Conservation (phyloP, 495 filamentous ascomycete genomes). For the Annulohypoxylon bovei region DNA sequence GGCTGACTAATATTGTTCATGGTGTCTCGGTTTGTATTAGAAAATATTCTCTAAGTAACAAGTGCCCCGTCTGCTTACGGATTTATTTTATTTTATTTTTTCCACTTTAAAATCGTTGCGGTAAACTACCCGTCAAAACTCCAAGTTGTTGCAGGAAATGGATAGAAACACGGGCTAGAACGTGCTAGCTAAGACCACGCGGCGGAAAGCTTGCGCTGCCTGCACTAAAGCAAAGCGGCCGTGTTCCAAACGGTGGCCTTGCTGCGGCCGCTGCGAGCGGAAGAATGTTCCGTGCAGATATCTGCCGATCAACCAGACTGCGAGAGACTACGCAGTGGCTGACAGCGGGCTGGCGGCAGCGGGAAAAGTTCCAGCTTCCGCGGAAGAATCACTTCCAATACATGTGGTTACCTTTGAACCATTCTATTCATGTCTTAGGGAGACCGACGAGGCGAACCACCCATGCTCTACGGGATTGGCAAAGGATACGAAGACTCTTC, state of each 20-base stretch:
- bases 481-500: conserved; percentile 1
- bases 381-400: conserved; percentile 15
- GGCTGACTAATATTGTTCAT: not conserved
- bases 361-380: not conserved
- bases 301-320: conserved; percentile 27
- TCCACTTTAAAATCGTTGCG: not conserved
- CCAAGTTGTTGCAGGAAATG: not conserved
- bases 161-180: not conserved
- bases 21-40: not conserved
- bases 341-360: not conserved
- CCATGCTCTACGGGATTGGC: conserved; percentile 11
- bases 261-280: conserved; percentile 34
- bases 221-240: conserved; percentile 36
- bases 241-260: conserved; percentile 30
- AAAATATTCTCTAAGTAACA: too few species aligned
- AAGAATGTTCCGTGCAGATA: conserved; percentile 36
- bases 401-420: conserved; percentile 16
- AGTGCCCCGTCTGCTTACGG: not conserved
- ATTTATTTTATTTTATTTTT: not conserved
- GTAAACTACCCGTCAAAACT: not conserved
- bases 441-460: conserved; percentile 14
- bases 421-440: conserved; percentile 9
- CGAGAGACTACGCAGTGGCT: conserved; percentile 23
- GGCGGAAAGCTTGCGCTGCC: conserved; percentile 35
- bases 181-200: not conserved